A percentile compares a stretch with the other conserved stretches of the same genome.
These are phyloP conservation scores for Acanthamoeba royreba DNA, from an alignment of 208 protist species.

Conservation along the genomic window DNA sequence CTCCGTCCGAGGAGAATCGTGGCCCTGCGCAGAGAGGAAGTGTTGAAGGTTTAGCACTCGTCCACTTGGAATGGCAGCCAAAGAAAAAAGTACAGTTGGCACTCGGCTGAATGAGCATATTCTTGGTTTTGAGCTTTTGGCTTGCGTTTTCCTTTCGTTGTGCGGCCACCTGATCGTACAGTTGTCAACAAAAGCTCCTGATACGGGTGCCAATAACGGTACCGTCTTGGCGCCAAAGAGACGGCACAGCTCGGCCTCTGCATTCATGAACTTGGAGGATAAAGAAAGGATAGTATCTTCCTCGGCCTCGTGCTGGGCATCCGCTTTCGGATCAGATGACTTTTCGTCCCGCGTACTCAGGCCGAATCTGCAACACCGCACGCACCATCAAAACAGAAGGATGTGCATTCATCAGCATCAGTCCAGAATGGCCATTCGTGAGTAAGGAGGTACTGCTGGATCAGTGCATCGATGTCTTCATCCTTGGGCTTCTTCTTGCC, in stretches of 20 bases:
- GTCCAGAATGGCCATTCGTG: background rate
- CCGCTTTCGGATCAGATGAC: too few species aligned
- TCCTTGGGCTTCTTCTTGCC: background rate
- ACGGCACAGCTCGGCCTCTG: background rate
- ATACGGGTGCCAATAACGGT: background rate
- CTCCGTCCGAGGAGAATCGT: background rate
- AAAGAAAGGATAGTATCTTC: background rate
- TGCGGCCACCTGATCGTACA: background rate
- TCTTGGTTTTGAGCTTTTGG: background rate
- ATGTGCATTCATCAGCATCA: background rate
- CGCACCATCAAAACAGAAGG: background rate
- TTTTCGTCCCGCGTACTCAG: background rate
- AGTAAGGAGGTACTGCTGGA: background rate
- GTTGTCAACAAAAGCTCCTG: background rate
- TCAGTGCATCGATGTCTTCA: background rate
- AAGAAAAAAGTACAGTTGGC: background rate
- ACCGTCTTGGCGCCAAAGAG: constrained; percentile 26
- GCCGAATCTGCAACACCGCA: background rate
- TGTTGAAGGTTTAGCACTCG: background rate
- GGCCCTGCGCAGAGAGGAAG: background rate
- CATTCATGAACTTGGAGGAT: background rate
- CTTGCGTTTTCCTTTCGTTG: background rate
- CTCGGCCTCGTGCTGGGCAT: background rate
- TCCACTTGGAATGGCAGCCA: background rate
- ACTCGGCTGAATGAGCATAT: background rate